Evolutionary conservation across 1,139 yeast species (phyloP).

Genomic region (Dujonia santamariae): DNA sequence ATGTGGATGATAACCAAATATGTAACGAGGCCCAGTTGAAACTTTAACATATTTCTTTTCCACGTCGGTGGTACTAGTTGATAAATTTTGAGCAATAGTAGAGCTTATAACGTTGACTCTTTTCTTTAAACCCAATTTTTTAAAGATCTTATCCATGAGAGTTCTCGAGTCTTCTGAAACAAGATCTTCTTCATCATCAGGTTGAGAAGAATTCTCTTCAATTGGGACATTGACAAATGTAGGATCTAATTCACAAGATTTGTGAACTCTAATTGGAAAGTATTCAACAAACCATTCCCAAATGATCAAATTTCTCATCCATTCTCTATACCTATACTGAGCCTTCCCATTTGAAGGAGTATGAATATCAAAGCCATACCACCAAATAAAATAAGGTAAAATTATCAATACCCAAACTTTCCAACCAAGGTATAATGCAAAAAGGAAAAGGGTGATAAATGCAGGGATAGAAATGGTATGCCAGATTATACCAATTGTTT

Average conservation of each 20-base stretch:
- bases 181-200: constrained; percentile 46
- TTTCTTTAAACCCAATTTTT: constrained; percentile 36
- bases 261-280: constrained; percentile 78
- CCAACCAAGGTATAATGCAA: constrained; percentile 63
- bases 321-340: constrained; percentile 51
- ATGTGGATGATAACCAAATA: constrained; percentile 95
- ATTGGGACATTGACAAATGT: constrained; percentile 49
- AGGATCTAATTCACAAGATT: constrained; percentile 70
- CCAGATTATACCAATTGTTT: constrained; percentile 72
- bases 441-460: constrained; percentile 48
- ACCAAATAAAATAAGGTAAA: constrained; percentile 57
- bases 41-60: constrained; percentile 23
- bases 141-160: constrained; percentile 34
- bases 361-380: constrained; percentile 51
- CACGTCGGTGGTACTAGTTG: constrained; percentile 2
- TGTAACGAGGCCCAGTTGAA: constrained; percentile 71
- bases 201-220: constrained; percentile 18
- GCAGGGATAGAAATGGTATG: constrained; percentile 74
- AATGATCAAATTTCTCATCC: constrained; percentile 55
- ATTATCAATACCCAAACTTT: constrained; percentile 64
- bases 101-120: constrained; percentile 27
- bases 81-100: neutral
- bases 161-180: constrained; percentile 39
- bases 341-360: constrained; percentile 76
- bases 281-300: constrained; percentile 78